These are phyloP conservation scores for Pichia sp. DNA, from an alignment of 1,139 yeast species.

Conservation along the genomic window DNA sequence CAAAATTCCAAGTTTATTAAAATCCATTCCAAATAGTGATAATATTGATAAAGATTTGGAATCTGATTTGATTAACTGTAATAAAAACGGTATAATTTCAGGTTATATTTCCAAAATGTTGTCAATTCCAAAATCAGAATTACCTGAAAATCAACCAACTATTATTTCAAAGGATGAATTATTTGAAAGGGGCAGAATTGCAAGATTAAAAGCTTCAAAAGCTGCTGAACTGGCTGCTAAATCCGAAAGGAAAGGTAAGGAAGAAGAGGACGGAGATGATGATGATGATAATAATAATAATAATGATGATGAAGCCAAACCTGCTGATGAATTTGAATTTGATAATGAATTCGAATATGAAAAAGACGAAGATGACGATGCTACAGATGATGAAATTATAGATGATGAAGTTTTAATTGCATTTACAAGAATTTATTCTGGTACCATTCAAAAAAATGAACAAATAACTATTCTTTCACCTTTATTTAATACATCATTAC, in stretches of 20 bases:
- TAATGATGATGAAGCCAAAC: not conserved
- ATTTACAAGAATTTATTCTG: slow-evolving; percentile 84
- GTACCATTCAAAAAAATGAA: slow-evolving; percentile 71
- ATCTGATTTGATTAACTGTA: slow-evolving; percentile 60
- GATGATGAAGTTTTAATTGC: slow-evolving; percentile 44
- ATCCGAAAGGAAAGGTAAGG: slow-evolving; percentile 24
- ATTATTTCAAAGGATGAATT: slow-evolving; percentile 51
- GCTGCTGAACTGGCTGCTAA: slow-evolving; percentile 59
- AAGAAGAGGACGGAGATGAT: slow-evolving; percentile 26
- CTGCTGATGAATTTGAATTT: slow-evolving; percentile 17
- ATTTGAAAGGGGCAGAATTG: slow-evolving; percentile 58
- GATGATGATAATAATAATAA: slow-evolving; percentile 25
- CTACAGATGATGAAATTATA: slow-evolving; percentile 35
- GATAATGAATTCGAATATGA: slow-evolving; percentile 33
- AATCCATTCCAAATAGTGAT: slow-evolving; percentile 46
- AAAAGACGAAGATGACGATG: slow-evolving; percentile 33
- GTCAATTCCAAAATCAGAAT: slow-evolving; percentile 73
- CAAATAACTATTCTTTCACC: slow-evolving; percentile 75
- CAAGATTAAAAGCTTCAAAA: slow-evolving; percentile 62
- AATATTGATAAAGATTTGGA: slow-evolving; percentile 45
- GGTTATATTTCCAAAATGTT: slow-evolving; percentile 89
- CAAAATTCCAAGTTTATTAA: slow-evolving; percentile 63
- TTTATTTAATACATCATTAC: slow-evolving; percentile 64
- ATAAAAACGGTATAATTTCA: slow-evolving; percentile 52
- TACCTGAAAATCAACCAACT: slow-evolving; percentile 51